A percentile compares a stretch with the other conserved stretches of the same genome.
These are phyloP conservation scores for Annulohypoxylon moriforme DNA, from an alignment of 495 filamentous ascomycete species.

Conservation along the genomic window DNA sequence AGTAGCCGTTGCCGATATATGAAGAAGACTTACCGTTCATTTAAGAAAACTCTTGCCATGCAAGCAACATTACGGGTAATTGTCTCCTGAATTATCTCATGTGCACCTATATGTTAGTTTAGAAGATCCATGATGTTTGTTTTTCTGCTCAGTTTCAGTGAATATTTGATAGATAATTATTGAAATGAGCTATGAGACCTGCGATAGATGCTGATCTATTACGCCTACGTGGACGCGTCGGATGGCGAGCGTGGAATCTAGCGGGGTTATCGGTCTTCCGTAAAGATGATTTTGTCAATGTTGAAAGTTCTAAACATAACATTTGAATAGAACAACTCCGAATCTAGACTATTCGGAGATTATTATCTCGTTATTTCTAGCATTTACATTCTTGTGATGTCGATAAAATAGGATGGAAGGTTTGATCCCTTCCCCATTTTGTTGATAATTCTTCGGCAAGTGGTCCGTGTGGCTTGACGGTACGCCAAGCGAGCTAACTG, in stretches of 20 bases:
- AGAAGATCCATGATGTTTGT: no score
- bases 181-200: neutral
- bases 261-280: neutral
- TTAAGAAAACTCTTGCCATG: neutral
- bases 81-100: no score
- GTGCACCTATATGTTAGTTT: no score
- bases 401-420: neutral
- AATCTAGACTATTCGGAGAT: no score
- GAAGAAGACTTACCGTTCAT: neutral
- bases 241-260: neutral
- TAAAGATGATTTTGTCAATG: neutral
- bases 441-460: neutral
- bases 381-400: neutral
- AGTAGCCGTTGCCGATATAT: neutral
- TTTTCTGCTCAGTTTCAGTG: no score
- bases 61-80: no score
- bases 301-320: neutral
- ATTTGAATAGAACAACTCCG: neutral
- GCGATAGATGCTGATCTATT: neutral
- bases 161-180: neutral
- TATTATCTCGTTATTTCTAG: neutral
- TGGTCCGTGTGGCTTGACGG: conserved; percentile 17
- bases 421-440: neutral
- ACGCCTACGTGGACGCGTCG: no score
- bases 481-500: conserved; percentile 32